A percentile compares a stretch with the other conserved stretches of the same genome.
Conservation (phyloP, 129 eudicot genomes). For the Flaveria linearis region DNA sequence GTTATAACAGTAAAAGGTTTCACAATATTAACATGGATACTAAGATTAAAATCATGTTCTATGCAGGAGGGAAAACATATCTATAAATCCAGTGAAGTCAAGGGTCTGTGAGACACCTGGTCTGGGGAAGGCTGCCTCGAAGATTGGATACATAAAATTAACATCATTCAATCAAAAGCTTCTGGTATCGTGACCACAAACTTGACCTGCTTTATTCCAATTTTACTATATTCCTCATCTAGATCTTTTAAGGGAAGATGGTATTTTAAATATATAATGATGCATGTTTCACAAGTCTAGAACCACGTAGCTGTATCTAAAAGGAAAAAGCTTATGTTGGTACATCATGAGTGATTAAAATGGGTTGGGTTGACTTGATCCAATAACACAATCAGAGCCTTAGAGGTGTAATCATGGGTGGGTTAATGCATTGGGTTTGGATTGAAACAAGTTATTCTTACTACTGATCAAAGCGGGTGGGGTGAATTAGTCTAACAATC, state of each 20-base stretch:
- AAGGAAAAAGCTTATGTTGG: neutral
- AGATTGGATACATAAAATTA: slow-evolving; percentile 88
- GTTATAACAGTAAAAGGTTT: slow-evolving; percentile 1
- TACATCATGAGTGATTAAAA: neutral
- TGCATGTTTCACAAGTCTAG: slow-evolving; percentile 6
- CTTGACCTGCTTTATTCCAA: neutral
- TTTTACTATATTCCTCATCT: slow-evolving; percentile 2
- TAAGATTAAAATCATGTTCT: slow-evolving; percentile 26
- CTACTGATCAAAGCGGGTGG: neutral
- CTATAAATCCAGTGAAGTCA: slow-evolving; percentile 87
- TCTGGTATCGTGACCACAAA: slow-evolving; percentile 56
- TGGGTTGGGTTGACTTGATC: neutral
- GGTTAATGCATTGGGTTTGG: neutral
- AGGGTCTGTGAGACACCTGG: slow-evolving; percentile 75
- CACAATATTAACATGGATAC: neutral
- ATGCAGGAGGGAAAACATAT: slow-evolving; percentile 84
- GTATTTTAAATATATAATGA: neutral
- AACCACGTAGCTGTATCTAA: neutral
- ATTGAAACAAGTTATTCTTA: neutral
- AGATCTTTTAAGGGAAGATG: neutral
- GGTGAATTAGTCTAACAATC: neutral
- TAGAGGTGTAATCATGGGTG: neutral
- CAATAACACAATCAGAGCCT: neutral
- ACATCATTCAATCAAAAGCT: slow-evolving; percentile 91
- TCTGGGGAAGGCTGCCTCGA: slow-evolving; percentile 64